Evolutionary conservation across 2,329 filamentous ascomycete genomes (phyloP), one percentile per base, ranked within the genome.

Genomic region (Raffaelea ambrosiae): DNA sequence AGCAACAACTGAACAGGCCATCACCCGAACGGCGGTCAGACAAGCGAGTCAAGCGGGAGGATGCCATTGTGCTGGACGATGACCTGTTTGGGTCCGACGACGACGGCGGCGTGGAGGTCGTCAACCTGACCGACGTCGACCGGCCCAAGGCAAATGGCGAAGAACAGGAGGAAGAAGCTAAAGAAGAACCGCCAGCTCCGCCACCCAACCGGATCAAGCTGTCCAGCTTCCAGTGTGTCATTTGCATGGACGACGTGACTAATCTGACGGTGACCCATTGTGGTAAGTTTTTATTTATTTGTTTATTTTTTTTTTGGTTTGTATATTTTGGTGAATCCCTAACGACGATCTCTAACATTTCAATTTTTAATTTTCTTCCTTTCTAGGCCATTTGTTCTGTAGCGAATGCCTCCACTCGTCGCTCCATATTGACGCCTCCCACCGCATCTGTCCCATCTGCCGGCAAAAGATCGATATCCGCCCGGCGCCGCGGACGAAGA

Each of bases 381-480:
- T n/a, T 35, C 19, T 42, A 83, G 81, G 81, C 10, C 81, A 84
- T 56, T 64, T 84, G 3, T 84, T 81, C 59, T 84, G 81, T 53
- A 73, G 75, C 41, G 70, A 75, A 48, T 84, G 81, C 57, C 67
- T 84, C 2, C 77, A 81, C 55, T 73, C 74, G 11, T 76, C 80
- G 4, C 69, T 84, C 2, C 65, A 77, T 49, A 77, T 78, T 29
- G 74, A 79, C 46, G 63, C 63, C 1, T 70, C 68, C n/a, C 75
- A 71, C 48, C 75, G 74, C 43, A 73, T 74, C 47, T 84, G 81
- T 49, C 81, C 81, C 0, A 81, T 84, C 53, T 84, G 81, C 60
- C 71, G 81, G 29, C 69, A 77, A 41, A 77, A 76, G 48, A 69
- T 84, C 40, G 76, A 77, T 47, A 66, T 44, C 21, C 46, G 48